Evolutionary conservation across 306 rosid species (phyloP).

Genomic region (Leucaena leucocephala): DNA sequence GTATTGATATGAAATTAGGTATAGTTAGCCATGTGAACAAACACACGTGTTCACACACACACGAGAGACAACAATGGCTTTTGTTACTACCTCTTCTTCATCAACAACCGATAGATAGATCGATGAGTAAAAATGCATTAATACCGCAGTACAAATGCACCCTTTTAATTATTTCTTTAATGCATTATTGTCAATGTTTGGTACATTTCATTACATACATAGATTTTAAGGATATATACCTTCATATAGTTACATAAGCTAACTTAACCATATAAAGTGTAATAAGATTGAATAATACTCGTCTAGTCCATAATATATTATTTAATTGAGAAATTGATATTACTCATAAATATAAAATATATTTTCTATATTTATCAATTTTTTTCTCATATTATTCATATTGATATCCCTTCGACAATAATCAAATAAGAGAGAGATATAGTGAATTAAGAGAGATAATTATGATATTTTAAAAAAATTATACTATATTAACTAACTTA

Average conservation of each 20-base stretch:
- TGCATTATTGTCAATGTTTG: slow-evolving; percentile 38
- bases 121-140: slow-evolving; percentile 44
- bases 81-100: slow-evolving; percentile 28
- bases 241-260: background rate
- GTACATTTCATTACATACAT: slow-evolving; percentile 30
- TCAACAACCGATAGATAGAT: slow-evolving; percentile 31
- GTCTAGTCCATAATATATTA: no score
- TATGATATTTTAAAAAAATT: no score
- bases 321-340: no score
- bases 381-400: no score
- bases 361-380: background rate
- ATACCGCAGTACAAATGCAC: slow-evolving; percentile 4
- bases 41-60: slow-evolving; percentile 32
- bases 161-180: background rate
- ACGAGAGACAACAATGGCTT: background rate
- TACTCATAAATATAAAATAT: no score
- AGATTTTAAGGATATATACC: background rate
- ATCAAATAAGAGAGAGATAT: no score
- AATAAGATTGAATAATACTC: background rate
- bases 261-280: background rate
- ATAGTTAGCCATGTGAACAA: slow-evolving; percentile 35
- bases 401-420: no score
- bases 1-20: slow-evolving; percentile 9
- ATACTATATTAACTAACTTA: no score
- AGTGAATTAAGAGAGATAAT: no score